Conservation (phyloP, 2,329 filamentous ascomycete species). For the Aureobasidium musti region DNA sequence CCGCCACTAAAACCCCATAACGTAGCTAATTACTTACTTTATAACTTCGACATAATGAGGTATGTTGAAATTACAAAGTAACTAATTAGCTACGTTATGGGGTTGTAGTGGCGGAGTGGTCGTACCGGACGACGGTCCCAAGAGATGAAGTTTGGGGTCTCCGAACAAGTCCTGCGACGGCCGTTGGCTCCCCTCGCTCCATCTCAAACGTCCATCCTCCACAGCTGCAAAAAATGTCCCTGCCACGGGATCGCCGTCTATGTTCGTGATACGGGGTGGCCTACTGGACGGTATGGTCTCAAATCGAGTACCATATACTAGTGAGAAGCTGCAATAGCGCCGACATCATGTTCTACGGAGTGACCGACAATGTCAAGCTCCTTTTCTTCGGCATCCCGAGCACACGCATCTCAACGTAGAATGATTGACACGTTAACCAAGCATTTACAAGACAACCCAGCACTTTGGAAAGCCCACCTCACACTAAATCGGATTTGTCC, state of each 20-base stretch:
- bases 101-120: too few relatives aligned
- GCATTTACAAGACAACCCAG: not conserved
- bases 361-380: too few relatives aligned
- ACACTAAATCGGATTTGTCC: not conserved
- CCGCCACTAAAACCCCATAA: too few relatives aligned
- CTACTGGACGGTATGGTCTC: not conserved
- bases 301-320: not conserved
- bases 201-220: not conserved
- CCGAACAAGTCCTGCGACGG: constrained; percentile 8
- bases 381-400: too few relatives aligned
- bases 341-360: too few relatives aligned
- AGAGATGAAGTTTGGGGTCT: not conserved
- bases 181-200: constrained; percentile 16
- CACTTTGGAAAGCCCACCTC: too few relatives aligned
- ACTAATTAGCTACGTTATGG: too few relatives aligned
- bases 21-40: too few relatives aligned
- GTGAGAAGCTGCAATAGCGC: not conserved
- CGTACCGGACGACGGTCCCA: too few relatives aligned
- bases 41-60: too few relatives aligned
- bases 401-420: too few relatives aligned
- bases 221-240: not conserved
- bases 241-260: not conserved
- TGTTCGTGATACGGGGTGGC: not conserved
- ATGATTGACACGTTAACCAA: not conserved
- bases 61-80: too few relatives aligned